Base-by-base conservation (phyloP, 108 stramenopile species). In the Aureococcus anophagefferens region DNA sequence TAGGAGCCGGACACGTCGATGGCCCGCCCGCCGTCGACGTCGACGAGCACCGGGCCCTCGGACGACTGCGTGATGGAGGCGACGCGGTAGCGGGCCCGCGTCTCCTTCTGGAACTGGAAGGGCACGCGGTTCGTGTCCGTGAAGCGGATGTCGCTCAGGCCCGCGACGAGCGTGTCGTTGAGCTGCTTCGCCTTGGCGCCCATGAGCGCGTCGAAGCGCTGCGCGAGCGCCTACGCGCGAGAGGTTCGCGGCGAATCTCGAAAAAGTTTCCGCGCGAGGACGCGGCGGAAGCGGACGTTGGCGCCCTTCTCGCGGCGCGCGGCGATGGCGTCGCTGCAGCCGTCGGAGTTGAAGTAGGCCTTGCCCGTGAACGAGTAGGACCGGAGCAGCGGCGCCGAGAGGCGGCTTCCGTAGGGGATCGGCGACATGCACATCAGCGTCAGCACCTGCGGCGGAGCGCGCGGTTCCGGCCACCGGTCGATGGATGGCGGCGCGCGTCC, bases 1-100 rank as follows among this genome's bases (percentile, higher is more conserved):
- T 75, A 75, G 33, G 67, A 68, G 16, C 74, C 74, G 33, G 59
- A 63, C 9, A 75, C 74, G 63, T 75, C 74, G 15, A 68, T 62
- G 29, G 69, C 32, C n/a, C 63, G 69, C 31, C 69, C 35, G 4
- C 69, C 69, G 36, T 75, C 74, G 0, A 69, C 67, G 33, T 75
- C 74, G 9, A 75, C 64, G 4, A 75, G 63, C 35, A 63, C 62
- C 0, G 64, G 35, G 13, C 74, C 69, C 17, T 75, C 69, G 21
- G 36, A 44, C 17, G 21, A 25, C 25, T 3, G 3, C 25, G 51
- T 59, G 51, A 59, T 28, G 3, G 51, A 1, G 21, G 51, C 51
- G 7, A 59, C 51, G 1, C 3, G 25, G 51, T 25, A 59, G 21
- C 51, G 51, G 21, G 1, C 3, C 14, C 51, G 51, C 51, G 51